Evolutionary conservation across 768 basidiomycete genomes (phyloP).

Genomic region (Paxillus ammoniavirescens): DNA sequence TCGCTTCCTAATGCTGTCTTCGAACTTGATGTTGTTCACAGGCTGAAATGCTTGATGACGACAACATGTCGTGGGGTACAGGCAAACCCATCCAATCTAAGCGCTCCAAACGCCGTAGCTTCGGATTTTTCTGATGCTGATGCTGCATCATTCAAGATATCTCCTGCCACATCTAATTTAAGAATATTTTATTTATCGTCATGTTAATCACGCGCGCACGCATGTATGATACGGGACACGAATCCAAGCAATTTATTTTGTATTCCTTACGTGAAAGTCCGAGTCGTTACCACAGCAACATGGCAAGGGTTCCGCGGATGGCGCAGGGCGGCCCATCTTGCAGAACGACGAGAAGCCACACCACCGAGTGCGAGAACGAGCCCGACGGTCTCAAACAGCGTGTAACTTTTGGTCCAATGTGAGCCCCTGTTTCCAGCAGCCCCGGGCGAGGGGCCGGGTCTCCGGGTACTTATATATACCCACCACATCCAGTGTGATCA

Average conservation of each 20-base stretch:
- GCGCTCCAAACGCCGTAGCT: conserved; percentile 5
- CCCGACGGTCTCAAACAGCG: no score
- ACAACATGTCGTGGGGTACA: conserved; percentile 27
- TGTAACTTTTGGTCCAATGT: no score
- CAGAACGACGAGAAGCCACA: neutral
- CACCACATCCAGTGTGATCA: no score
- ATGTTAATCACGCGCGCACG: conserved; percentile 7
- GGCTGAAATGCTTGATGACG: conserved; percentile 29
- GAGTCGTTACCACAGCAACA: no score
- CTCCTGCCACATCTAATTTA: neutral
- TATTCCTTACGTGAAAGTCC: neutral
- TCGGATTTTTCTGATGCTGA: conserved; percentile 11
- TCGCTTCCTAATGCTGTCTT: neutral
- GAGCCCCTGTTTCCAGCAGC: no score
- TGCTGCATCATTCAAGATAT: neutral
- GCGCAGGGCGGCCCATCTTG: neutral
- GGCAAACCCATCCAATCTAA: conserved; percentile 3
- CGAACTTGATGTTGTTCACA: neutral
- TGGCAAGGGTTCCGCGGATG: no score
- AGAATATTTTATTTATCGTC: neutral
- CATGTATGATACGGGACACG: conserved; percentile 13
- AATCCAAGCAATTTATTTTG: neutral
- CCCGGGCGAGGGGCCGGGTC: no score
- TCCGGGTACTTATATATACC: no score
- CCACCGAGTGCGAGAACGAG: neutral